Evolutionary conservation across 768 basidiomycete species (phyloP).

Genomic region (Filobasidium floriforme): DNA sequence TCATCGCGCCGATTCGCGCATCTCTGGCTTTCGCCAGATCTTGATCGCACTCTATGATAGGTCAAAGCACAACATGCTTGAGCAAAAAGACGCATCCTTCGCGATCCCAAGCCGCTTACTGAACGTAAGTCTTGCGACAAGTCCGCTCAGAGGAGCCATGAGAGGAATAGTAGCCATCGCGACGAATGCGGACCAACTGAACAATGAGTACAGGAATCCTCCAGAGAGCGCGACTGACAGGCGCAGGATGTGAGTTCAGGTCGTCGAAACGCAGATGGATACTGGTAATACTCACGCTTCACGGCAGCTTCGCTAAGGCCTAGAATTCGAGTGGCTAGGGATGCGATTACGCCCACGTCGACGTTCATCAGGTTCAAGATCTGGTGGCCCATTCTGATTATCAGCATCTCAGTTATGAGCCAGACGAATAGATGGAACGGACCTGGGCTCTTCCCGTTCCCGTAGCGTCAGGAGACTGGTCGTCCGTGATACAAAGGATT

Average conservation of each 20-base stretch:
- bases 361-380: conserved; percentile 36
- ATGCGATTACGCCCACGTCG: conserved; percentile 30
- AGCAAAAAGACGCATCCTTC: no score
- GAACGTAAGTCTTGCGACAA: not conserved
- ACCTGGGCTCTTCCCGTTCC: conserved; percentile 12
- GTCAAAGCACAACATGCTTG: no score
- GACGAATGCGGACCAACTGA: conserved; percentile 35
- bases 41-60: conserved; percentile 30
- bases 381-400: no score
- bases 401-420: no score
- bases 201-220: conserved; percentile 31
- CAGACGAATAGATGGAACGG: no score
- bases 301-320: conserved; percentile 26
- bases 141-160: conserved; percentile 22
- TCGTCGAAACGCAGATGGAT: conserved; percentile 4
- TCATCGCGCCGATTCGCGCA: conserved; percentile 32
- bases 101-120: not conserved
- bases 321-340: conserved; percentile 28
- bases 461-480: conserved; percentile 34
- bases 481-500: conserved; percentile 33
- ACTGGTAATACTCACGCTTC: not conserved
- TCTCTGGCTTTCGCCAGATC: conserved; percentile 30
- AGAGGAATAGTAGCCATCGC: conserved; percentile 34
- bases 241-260: conserved; percentile 15
- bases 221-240: conserved; percentile 31